Base-by-base conservation (phyloP, 2,329 filamentous ascomycete genomes). In the Penicillium psychrosexuale region DNA sequence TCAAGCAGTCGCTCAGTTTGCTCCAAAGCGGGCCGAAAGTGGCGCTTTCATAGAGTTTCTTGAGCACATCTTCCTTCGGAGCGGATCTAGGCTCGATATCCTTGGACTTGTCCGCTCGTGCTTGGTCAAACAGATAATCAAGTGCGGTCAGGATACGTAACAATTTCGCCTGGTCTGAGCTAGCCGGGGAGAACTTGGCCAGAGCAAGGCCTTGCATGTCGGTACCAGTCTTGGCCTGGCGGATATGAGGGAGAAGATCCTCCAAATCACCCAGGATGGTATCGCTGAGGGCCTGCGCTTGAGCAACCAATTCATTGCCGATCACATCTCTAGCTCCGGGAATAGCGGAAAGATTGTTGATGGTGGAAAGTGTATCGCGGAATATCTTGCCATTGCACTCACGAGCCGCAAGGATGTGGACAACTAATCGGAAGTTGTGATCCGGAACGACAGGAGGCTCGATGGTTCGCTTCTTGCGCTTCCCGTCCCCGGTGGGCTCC, bases 321-420 rank as follows among this genome's bases (percentile, higher is more conserved):
- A 99, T 97, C 11, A 91, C 82, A 50, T 89, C 84, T 74, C 95
- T 94, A 17, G 93, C 91, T 12, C 89, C 91, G 15, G 93, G 91
- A 57, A 99, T 94, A 37, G 90, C 87, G 5, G 92, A 97, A 40
- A 99, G 82, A 68, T 97, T 97, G 77, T 96, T 97, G 79, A 99
- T 96, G n/a, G 95, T 95, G 15, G 93, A 94, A 51, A 99, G 83
- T 0, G 94, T 97, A 73, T 97, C 95, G 70, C 94, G 90, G 81
- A 99, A 99, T 0, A 94, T 97, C 79, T 96, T 97, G 60, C 90
- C 92, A 69, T 91, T 96, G 76, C 94, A 99, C 73, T 99, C 94
- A 46, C 92, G 88, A 59, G 93, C 93, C 40, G 96, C 91, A 62
- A 99, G 89, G 54, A 99, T 96, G 70, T 94, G 94, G 64, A 97